These are phyloP conservation scores for Fusarium praegraminearum DNA, from an alignment of 2,329 filamentous ascomycete genomes.

Conservation along the genomic window DNA sequence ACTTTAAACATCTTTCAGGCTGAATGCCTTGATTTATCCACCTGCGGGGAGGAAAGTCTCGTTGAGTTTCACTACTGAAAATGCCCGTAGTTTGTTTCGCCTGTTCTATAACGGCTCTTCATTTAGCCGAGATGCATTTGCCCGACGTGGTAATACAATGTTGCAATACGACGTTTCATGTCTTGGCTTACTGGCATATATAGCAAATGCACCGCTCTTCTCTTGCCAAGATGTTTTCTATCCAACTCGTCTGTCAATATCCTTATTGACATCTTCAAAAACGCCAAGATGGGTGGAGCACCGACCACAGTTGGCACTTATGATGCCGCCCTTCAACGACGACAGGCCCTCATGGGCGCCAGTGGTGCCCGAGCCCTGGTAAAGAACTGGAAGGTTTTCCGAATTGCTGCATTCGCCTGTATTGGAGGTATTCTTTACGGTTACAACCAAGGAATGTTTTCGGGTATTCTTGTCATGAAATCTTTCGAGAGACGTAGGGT, in stretches of 20 bases:
- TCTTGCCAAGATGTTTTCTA: background rate
- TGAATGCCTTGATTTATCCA: constrained; percentile 12
- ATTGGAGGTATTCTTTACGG: constrained; percentile 74
- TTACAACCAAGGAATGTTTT: constrained; percentile 75
- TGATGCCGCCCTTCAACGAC: constrained; percentile 65
- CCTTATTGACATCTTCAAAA: background rate
- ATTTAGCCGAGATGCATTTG: constrained; percentile 23
- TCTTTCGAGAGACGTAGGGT: constrained; percentile 63
- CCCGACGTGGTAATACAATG: background rate
- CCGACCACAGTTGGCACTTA: constrained; percentile 49
- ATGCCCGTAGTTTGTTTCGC: background rate
- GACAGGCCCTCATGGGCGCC: constrained; percentile 65
- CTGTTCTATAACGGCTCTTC: background rate
- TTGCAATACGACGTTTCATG: constrained; percentile 16
- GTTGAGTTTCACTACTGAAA: constrained; percentile 1
- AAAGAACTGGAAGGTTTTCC: constrained; percentile 71
- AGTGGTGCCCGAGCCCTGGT: constrained; percentile 65
- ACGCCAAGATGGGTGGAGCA: constrained; percentile 25
- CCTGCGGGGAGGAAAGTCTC: constrained; percentile 2
- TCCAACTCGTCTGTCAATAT: background rate
- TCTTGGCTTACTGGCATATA: constrained; percentile 13
- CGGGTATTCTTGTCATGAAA: constrained; percentile 72
- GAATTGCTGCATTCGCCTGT: constrained; percentile 71
- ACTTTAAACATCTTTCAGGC: constrained; percentile 14
- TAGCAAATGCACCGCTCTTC: constrained; percentile 3